Base-by-base conservation (phyloP, 192 early-diverging fungal genomes). In the Gonapodya prolifera region DNA sequence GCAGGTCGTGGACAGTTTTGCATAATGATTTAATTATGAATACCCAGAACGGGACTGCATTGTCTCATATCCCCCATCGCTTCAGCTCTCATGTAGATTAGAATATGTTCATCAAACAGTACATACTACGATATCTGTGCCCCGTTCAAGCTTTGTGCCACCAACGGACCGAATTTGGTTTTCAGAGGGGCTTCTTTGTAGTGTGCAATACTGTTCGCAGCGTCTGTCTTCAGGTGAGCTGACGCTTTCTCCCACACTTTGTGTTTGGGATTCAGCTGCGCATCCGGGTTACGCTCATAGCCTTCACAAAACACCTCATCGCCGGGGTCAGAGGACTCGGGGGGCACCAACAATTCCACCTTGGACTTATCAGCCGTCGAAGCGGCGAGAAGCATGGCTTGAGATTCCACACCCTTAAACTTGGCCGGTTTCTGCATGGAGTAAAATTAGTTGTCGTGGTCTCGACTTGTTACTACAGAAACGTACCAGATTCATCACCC, bases 301-400 rank as follows among this genome's bases (percentile, higher is more conserved):
- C 89, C 89, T 70, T 89, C 83, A 80, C 85, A 89, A 32, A 79
- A 70, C 33, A 91, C 83, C 34, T 77, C 0, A 31, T 91, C 89
- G 35, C 89, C 89, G 75, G 83, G 75, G 61, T 86, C 81, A 29
- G 85, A 75, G 76, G 78, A 85, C 30, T 78, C 77, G 61, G 88
- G 85, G 71, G 88, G 87, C 70, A 86, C 84, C 34, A 91, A 36
- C 69, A 91, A 69, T 81, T 91, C 89, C 29, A 91, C 82, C 16
- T 76, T 70, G 28, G 83, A 79, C 69, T 84, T 85, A 75, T 91
- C 89, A n/a, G 82, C 17, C 13, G 78, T 85, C 1, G 86, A 84
- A 1, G 89, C 89, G 76, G 87, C 87, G 1, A 92, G 35, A 30
- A 92, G 77, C 89, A 91, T 91, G 23, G 89, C 91, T 70, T 90